Evolutionary conservation across 306 rosid species (phyloP).

Genomic region (Corylus avellana): DNA sequence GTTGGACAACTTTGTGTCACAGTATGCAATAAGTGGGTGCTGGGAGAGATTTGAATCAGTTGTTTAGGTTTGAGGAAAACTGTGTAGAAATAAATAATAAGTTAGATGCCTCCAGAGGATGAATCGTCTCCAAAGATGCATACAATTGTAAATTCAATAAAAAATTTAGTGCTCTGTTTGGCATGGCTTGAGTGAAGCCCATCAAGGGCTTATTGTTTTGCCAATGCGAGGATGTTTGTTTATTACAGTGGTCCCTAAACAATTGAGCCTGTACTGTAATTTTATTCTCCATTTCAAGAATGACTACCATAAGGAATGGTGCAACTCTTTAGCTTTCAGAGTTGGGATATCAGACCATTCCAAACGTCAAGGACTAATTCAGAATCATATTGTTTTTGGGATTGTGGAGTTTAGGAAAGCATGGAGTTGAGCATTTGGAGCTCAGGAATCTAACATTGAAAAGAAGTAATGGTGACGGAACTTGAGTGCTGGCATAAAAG

Average conservation of each 20-base stretch:
- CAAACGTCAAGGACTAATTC: not conserved
- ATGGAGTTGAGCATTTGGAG: not conserved
- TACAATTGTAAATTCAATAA: not conserved
- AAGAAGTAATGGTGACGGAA: not conserved
- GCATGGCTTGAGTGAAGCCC: not conserved
- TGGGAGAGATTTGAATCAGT: not conserved
- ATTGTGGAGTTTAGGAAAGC: not conserved
- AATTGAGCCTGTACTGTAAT: not conserved
- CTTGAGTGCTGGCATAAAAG: not conserved
- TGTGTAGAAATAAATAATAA: not conserved
- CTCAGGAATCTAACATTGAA: not conserved
- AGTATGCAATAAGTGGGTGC: not conserved
- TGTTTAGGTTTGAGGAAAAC: not conserved
- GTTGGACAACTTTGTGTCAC: too few relatives aligned
- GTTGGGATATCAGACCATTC: not conserved
- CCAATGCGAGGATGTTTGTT: not conserved
- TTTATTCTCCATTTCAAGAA: not conserved
- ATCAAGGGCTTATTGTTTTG: not conserved
- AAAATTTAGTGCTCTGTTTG: not conserved
- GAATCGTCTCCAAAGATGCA: not conserved
- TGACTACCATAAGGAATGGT: not conserved
- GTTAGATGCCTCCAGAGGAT: not conserved
- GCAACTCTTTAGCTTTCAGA: not conserved
- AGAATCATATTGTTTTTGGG: not conserved
- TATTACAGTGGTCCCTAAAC: not conserved